phyloP scores from a whole-genome alignment of 148 eudicot species.

The Silene latifolia region DNA sequence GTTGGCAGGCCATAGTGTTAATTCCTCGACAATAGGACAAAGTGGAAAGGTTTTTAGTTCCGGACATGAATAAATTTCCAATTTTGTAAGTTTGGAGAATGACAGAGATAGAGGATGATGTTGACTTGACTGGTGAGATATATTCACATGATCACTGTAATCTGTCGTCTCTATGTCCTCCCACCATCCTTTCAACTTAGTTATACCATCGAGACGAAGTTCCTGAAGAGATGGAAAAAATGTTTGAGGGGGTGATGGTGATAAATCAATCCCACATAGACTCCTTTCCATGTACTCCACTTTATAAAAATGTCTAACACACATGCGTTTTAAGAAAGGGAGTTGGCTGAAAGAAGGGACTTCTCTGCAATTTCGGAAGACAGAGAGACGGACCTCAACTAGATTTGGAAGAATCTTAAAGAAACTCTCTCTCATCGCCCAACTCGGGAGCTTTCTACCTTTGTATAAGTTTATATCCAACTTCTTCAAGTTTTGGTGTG shows the following conservation, averaged over 20 bases:
- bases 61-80: neutral
- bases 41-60: constrained; percentile 16
- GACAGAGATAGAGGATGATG: neutral
- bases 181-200: constrained; percentile 34
- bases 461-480: neutral
- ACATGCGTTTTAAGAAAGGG: constrained; percentile 13
- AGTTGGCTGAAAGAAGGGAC: constrained; percentile 21
- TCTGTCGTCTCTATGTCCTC: neutral
- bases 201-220: neutral
- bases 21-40: constrained; percentile 10
- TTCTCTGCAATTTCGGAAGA: neutral
- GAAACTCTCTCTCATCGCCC: constrained; percentile 16
- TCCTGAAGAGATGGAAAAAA: constrained; percentile 38
- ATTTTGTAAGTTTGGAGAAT: constrained; percentile 15
- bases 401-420: constrained; percentile 16
- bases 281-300: constrained; percentile 21
- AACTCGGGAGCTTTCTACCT: constrained; percentile 22
- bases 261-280: neutral
- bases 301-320: fast-evolving
- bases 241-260: neutral
- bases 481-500: constrained; percentile 17
- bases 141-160: neutral
- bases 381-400: neutral
- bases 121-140: too few relatives aligned
- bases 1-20: neutral